A percentile compares a stretch with the other conserved stretches of the same genome.
Conservation (phyloP, 495 filamentous ascomycete genomes). For the Tuber brumale region DNA sequence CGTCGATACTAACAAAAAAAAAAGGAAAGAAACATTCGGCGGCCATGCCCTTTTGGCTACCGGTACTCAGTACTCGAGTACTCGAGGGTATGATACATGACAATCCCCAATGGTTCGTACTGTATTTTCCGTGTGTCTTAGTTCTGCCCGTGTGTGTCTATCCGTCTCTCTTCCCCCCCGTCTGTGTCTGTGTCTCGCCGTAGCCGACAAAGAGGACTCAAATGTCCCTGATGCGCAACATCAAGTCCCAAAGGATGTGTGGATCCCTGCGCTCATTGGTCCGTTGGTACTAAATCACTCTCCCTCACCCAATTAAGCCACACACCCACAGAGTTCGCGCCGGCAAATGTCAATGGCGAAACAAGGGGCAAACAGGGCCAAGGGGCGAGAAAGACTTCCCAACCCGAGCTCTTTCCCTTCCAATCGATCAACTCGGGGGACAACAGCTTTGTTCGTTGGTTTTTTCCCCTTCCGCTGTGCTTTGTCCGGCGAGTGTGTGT, state of each 20-base stretch:
- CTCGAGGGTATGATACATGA: too few species aligned
- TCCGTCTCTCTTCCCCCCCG: neutral
- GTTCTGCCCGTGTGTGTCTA: neutral
- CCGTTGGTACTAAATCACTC: neutral
- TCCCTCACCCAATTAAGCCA: neutral
- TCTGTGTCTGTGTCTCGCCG: neutral
- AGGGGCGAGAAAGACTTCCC: neutral
- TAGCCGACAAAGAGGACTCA: neutral
- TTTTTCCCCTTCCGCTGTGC: neutral
- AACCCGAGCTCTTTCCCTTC: neutral
- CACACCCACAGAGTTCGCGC: neutral
- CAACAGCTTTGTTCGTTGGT: conserved; percentile 4
- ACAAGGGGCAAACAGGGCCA: neutral
- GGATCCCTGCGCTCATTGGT: neutral
- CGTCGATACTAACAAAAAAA: neutral
- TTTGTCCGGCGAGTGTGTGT: neutral
- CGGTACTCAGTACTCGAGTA: too few species aligned
- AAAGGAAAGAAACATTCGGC: neutral
- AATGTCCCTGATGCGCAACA: neutral
- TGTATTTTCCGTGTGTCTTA: neutral
- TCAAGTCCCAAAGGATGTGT: neutral
- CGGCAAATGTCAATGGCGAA: neutral
- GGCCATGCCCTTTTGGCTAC: neutral
- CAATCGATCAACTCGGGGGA: neutral
- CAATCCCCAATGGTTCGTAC: neutral